Evolutionary conservation across 2,329 filamentous ascomycete genomes (phyloP).

Genomic region (Colletotrichum sp.): DNA sequence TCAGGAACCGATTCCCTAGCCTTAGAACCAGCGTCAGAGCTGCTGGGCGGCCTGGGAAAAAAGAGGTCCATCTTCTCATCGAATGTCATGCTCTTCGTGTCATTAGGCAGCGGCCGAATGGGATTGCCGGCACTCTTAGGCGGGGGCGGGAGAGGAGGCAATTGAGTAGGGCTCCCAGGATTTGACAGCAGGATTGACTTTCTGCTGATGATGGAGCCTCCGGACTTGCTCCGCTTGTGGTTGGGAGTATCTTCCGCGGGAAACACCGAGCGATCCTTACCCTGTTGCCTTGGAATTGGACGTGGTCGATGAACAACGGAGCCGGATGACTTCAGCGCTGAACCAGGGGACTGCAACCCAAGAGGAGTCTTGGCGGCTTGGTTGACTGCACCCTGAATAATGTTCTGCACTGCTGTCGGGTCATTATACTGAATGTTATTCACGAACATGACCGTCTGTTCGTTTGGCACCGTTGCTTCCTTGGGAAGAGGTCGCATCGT

Average conservation of each 20-base stretch:
- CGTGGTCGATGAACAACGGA: constrained; percentile 61
- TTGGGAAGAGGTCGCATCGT: constrained; percentile 33
- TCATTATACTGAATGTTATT: constrained; percentile 63
- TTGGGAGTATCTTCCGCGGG: constrained; percentile 46
- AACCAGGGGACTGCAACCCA: not conserved
- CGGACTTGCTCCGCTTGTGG: constrained; percentile 56
- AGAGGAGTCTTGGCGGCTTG: constrained; percentile 27
- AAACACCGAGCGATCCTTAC: constrained; percentile 52
- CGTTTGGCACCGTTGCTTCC: constrained; percentile 31
- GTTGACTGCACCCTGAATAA: constrained; percentile 50
- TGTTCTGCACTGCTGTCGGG: constrained; percentile 51
- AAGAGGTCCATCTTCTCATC: constrained; percentile 62
- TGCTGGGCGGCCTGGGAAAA: constrained; percentile 41
- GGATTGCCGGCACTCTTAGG: constrained; percentile 46
- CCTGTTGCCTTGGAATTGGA: constrained; percentile 57
- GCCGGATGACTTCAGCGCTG: constrained; percentile 27
- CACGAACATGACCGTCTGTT: constrained; percentile 60
- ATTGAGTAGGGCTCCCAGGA: constrained; percentile 50
- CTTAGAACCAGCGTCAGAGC: not conserved
- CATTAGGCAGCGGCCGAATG: constrained; percentile 50
- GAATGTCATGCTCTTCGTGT: constrained; percentile 63
- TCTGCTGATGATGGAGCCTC: constrained; percentile 47
- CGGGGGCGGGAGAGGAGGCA: constrained; percentile 57
- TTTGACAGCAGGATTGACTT: constrained; percentile 50
- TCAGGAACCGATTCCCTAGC: constrained; percentile 43